Conservation (phyloP, 345 rosid species). For the Capsella bursapastoris region DNA sequence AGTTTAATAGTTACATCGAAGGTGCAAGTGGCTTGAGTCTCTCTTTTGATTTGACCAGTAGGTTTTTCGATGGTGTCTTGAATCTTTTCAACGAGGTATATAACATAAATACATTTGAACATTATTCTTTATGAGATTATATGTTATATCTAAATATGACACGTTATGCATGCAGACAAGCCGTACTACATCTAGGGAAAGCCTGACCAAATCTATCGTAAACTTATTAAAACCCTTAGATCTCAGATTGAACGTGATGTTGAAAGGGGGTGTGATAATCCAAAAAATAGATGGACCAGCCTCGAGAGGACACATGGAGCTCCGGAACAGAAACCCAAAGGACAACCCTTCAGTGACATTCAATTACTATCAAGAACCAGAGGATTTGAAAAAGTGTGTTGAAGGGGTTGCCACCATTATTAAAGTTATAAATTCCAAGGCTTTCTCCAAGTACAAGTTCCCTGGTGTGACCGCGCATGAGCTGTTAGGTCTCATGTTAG, state of each 20-base stretch:
- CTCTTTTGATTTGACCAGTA: constrained; percentile 43
- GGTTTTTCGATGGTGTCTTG: constrained; percentile 32
- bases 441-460: constrained; percentile 54
- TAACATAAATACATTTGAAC: not conserved
- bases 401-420: constrained; percentile 53
- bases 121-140: not conserved
- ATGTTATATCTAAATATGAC: not conserved
- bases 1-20: constrained; percentile 54
- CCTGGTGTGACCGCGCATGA: constrained; percentile 38
- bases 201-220: constrained; percentile 18
- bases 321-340: constrained; percentile 42
- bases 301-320: constrained; percentile 59
- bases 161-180: not conserved
- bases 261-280: constrained; percentile 47
- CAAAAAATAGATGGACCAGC: constrained; percentile 56
- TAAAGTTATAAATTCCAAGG: constrained; percentile 50
- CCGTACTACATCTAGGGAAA: not conserved
- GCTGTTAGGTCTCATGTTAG: constrained; percentile 45
- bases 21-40: constrained; percentile 52
- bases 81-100: constrained; percentile 49
- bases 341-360: constrained; percentile 67
- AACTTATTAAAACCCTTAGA: constrained; percentile 36
- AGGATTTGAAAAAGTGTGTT: constrained; percentile 57
- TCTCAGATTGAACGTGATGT: constrained; percentile 38
- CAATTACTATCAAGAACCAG: constrained; percentile 64